phyloP scores from a whole-genome alignment of 2,329 filamentous ascomycete genomes.

The Aspergillus jensenii region DNA sequence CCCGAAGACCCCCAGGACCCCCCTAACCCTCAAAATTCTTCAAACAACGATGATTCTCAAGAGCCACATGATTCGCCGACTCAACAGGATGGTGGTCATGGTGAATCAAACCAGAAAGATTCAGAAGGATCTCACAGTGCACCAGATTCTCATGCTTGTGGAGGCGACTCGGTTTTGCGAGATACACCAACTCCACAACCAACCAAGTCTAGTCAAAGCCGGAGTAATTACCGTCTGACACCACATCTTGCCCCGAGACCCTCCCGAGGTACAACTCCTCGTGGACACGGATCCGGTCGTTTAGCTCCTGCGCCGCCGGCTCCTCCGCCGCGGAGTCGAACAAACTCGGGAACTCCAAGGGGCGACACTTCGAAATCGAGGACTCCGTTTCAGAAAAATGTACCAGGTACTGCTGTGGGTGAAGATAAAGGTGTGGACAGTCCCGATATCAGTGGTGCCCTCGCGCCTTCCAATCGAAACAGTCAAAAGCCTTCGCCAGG shows the following conservation, averaged over 20 bases:
- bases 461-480: neutral
- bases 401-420: neutral
- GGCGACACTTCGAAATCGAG: neutral
- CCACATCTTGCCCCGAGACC: neutral
- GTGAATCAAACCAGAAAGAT: neutral
- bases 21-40: neutral
- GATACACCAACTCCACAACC: neutral
- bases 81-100: neutral
- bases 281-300: neutral
- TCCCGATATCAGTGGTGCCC: neutral
- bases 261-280: neutral
- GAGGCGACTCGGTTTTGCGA: neutral
- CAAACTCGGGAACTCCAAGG: neutral
- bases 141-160: neutral
- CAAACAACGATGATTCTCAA: neutral
- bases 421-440: neutral
- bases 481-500: neutral
- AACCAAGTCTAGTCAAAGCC: neutral
- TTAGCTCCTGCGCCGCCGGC: neutral
- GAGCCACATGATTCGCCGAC: neutral
- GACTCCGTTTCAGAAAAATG: neutral
- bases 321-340: neutral
- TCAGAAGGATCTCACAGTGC: neutral
- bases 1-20: neutral
- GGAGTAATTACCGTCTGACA: neutral